Percentiles rank a stretch among this genome's conserved stretches.
These are phyloP conservation scores for Euptelea pleiosperma DNA, from an alignment of 164 flowering plant genomes.

Conservation along the genomic window DNA sequence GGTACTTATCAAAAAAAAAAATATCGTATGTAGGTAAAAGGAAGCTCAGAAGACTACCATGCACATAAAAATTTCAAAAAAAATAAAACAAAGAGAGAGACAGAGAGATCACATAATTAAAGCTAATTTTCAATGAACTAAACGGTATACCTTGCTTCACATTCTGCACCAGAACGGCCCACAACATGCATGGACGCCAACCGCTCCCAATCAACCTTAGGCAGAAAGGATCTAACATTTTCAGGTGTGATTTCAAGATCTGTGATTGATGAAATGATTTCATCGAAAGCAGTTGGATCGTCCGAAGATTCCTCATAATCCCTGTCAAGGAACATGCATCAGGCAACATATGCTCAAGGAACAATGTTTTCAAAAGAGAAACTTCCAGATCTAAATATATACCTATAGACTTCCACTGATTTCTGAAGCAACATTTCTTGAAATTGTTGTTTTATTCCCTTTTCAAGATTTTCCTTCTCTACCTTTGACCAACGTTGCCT, in stretches of 20 bases:
- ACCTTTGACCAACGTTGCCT: conserved; percentile 57
- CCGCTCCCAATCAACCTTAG: conserved; percentile 68
- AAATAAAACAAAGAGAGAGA: too few species aligned
- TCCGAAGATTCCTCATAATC: conserved; percentile 35
- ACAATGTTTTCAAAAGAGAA: background rate
- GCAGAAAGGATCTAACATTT: conserved; percentile 46
- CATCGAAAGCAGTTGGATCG: conserved; percentile 41
- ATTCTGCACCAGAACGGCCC: conserved; percentile 82
- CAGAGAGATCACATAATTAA: too few species aligned
- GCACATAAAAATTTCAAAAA: too few species aligned
- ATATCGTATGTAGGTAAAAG: too few species aligned
- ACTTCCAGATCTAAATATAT: conserved; percentile 6
- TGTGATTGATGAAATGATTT: conserved; percentile 41
- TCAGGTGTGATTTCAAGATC: conserved; percentile 54
- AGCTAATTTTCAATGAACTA: background rate
- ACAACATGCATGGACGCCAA: conserved; percentile 56
- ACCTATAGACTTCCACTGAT: conserved; percentile 51
- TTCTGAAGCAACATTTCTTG: conserved; percentile 61
- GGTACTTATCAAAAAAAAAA: too few species aligned
- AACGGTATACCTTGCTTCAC: conserved; percentile 65
- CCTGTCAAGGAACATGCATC: conserved; percentile 34
- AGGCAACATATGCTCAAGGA: conserved; percentile 2
- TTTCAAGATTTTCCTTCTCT: conserved; percentile 62
- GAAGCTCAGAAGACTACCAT: too few species aligned
- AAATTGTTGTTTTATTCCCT: conserved; percentile 81